phyloP scores from a whole-genome alignment of 345 rosid genomes.

The Carallia brachiata region DNA sequence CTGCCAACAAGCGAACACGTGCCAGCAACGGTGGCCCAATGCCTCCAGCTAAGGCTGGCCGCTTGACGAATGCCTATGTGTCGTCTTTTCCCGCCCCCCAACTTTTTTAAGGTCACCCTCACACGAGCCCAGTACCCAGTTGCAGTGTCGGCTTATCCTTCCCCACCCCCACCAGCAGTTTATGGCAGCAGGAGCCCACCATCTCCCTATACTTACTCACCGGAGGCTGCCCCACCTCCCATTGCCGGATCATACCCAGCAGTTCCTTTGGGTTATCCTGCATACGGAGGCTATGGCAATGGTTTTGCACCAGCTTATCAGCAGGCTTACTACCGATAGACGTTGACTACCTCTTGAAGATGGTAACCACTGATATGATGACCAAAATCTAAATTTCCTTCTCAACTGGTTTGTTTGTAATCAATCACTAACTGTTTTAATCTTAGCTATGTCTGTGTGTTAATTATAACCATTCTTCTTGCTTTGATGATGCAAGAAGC shows the following conservation, averaged over 20 bases:
- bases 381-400: constrained; percentile 45
- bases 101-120: constrained; percentile 79
- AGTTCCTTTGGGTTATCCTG: constrained; percentile 59
- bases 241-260: constrained; percentile 48
- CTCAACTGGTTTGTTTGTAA: constrained; percentile 61
- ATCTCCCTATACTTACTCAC: constrained; percentile 59
- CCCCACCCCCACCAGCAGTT: constrained; percentile 70
- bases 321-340: constrained; percentile 85
- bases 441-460: constrained; percentile 62
- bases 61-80: constrained; percentile 83
- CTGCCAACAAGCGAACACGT: constrained; percentile 90
- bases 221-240: constrained; percentile 54
- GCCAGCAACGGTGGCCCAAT: constrained; percentile 89
- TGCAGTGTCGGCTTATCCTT: constrained; percentile 55
- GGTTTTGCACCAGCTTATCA: constrained; percentile 71
- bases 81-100: constrained; percentile 87
- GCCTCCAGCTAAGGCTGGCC: constrained; percentile 99
- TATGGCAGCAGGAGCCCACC: constrained; percentile 64
- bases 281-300: constrained; percentile 51
- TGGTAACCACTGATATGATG: constrained; percentile 78
- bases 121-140: constrained; percentile 71
- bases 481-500: constrained; percentile 41
- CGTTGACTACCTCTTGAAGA: constrained; percentile 39
- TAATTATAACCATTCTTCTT: constrained; percentile 49
- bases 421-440: constrained; percentile 75